phyloP scores from a whole-genome alignment of 1,284 basidiomycete species.

The Xerocomus nothofagi region DNA sequence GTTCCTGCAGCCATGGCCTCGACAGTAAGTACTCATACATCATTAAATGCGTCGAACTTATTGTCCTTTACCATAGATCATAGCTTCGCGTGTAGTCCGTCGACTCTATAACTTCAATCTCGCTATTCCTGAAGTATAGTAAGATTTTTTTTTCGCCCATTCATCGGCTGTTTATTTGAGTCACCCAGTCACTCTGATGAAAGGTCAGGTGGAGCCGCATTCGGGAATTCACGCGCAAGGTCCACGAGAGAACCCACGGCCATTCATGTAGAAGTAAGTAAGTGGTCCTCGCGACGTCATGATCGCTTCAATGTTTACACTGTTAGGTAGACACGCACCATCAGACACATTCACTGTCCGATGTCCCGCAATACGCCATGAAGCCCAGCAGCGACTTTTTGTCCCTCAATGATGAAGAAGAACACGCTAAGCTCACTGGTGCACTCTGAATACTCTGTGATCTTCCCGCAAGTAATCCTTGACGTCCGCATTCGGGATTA shows the following conservation, averaged over 20 bases:
- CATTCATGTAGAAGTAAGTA: conserved; percentile 38
- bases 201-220: conserved; percentile 34
- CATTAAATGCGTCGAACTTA: not conserved
- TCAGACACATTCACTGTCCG: conserved; percentile 28
- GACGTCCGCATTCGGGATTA: not conserved
- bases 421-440: conserved; percentile 17
- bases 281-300: not conserved
- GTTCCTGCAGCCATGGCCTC: conserved; percentile 39
- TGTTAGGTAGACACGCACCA: conserved; percentile 39
- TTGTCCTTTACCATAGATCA: conserved; percentile 47
- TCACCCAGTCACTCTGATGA: conserved; percentile 30
- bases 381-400: conserved; percentile 29
- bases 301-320: conserved; percentile 4
- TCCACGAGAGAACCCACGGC: conserved; percentile 22
- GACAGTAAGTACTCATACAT: conserved; percentile 37
- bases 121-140: conserved; percentile 58
- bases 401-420: conserved; percentile 28
- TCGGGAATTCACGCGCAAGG: conserved; percentile 28
- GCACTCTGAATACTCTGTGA: conserved; percentile 13
- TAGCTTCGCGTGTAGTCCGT: conserved; percentile 70
- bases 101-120: conserved; percentile 60
- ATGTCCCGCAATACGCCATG: conserved; percentile 26
- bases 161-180: conserved; percentile 3
- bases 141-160: conserved; percentile 24
- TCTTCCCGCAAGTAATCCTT: not conserved